These are phyloP conservation scores for Tolypocladium capitatum DNA, from an alignment of 2,329 filamentous ascomycete genomes.

Conservation along the genomic window DNA sequence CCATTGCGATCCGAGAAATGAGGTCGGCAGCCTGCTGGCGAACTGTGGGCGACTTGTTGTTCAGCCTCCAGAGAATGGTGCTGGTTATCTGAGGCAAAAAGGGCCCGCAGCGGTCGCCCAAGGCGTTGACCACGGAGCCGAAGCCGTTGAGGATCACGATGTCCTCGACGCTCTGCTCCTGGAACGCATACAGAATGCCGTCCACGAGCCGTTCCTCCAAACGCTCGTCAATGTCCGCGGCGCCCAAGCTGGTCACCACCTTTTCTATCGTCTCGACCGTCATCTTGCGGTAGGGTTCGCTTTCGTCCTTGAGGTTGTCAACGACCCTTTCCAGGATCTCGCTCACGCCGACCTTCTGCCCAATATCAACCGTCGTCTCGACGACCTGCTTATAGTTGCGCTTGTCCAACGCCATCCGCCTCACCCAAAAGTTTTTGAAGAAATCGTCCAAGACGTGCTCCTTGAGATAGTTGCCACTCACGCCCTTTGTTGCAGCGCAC, in stretches of 20 bases:
- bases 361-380: conserved; percentile 92
- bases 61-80: conserved; percentile 89
- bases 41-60: conserved; percentile 96
- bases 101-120: conserved; percentile 86
- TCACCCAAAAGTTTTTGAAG: conserved; percentile 98
- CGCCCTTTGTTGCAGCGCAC: conserved; percentile 85
- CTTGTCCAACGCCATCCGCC: conserved; percentile 93
- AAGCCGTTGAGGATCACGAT: conserved; percentile 95
- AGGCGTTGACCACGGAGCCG: conserved; percentile 89
- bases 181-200: conserved; percentile 90
- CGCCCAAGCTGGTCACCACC: conserved; percentile 81
- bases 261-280: conserved; percentile 97
- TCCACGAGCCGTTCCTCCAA: conserved; percentile 91
- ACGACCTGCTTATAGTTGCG: conserved; percentile 97
- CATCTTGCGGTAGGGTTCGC: conserved; percentile 97
- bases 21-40: conserved; percentile 94
- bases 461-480: conserved; percentile 88
- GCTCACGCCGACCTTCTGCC: conserved; percentile 92
- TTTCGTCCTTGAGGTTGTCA: conserved; percentile 93
- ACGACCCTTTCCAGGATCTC: conserved; percentile 92
- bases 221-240: conserved; percentile 84
- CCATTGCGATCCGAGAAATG: conserved; percentile 92
- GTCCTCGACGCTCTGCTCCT: conserved; percentile 95
- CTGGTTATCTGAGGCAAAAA: conserved; percentile 95
- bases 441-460: conserved; percentile 92